These are phyloP conservation scores for Suhomyces choctaworum DNA, from an alignment of 1,139 yeast genomes.

Conservation along the genomic window DNA sequence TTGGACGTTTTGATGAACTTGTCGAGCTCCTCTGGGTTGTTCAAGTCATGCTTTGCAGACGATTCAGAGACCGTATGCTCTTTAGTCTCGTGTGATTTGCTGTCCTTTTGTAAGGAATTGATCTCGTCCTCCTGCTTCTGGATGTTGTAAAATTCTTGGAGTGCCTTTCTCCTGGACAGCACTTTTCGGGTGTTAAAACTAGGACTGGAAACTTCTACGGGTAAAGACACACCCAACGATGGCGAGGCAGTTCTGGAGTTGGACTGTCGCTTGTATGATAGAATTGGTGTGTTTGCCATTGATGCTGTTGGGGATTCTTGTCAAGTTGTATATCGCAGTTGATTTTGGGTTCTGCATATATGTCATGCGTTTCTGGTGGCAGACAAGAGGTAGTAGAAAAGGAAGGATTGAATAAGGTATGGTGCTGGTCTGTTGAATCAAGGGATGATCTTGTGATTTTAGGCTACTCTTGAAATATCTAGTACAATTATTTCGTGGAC, in stretches of 20 bases:
- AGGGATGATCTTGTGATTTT: too few species aligned
- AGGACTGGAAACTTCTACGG: conserved; percentile 11
- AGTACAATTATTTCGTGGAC: too few species aligned
- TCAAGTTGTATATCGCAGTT: too few species aligned
- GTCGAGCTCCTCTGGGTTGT: conserved; percentile 24
- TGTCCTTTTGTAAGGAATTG: conserved; percentile 7
- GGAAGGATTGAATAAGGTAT: too few species aligned
- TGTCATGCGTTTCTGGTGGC: too few species aligned
- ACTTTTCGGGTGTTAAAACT: conserved; percentile 26
- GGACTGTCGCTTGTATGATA: conserved; percentile 16
- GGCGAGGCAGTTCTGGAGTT: conserved; percentile 13
- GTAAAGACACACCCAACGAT: conserved; percentile 12
- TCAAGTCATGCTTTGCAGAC: conserved; percentile 16
- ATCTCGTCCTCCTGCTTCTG: conserved; percentile 21
- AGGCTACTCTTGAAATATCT: too few species aligned
- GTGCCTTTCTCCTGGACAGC: conserved; percentile 44
- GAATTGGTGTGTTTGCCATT: conserved; percentile 24
- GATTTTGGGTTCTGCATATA: too few species aligned
- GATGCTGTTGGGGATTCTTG: too few species aligned
- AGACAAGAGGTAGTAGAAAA: too few species aligned
- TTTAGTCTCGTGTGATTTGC: conserved; percentile 4
- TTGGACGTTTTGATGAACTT: conserved; percentile 18
- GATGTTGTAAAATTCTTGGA: conserved; percentile 46
- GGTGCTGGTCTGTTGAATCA: too few species aligned
- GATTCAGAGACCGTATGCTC: not conserved